Evolutionary conservation across 495 filamentous ascomycete species (phyloP).

Genomic region (Xylaria flabelliformis): DNA sequence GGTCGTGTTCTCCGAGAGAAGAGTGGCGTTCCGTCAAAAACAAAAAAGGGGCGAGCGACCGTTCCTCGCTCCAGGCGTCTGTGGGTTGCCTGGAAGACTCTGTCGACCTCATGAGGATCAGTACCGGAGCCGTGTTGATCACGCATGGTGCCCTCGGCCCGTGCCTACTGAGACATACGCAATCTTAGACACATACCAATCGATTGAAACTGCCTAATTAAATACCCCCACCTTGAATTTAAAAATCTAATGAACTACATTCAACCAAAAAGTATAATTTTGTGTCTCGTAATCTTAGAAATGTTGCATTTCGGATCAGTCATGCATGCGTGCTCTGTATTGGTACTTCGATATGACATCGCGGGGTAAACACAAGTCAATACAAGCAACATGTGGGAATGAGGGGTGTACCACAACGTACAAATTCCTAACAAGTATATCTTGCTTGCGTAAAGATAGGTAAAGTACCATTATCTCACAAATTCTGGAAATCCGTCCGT

Average conservation of each 20-base stretch:
- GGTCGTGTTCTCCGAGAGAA: slow-evolving; percentile 60
- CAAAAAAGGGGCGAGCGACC: slow-evolving; percentile 62
- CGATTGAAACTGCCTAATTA: not conserved
- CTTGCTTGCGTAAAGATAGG: not conserved
- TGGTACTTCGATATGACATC: not conserved
- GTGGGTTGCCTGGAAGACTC: slow-evolving; percentile 60
- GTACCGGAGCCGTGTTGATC: slow-evolving; percentile 6
- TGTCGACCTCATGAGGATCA: slow-evolving; percentile 34
- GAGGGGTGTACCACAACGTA: not conserved
- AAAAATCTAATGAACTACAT: not conserved
- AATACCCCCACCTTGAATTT: not conserved
- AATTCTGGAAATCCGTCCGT: not conserved
- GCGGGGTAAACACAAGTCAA: not conserved
- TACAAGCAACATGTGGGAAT: not conserved
- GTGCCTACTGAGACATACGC: not conserved
- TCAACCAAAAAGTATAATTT: not conserved
- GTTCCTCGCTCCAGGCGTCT: slow-evolving; percentile 62
- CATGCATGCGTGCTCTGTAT: not conserved
- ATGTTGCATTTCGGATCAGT: not conserved
- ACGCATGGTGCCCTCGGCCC: not conserved
- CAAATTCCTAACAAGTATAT: not conserved
- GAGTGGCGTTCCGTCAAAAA: slow-evolving; percentile 42
- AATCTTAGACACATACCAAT: slow-evolving; percentile 4
- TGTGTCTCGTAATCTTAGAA: not conserved
- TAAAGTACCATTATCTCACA: no score